Percentiles rank a stretch among this genome's conserved stretches.
phyloP scores from a whole-genome alignment of 257 asterid species.

The Solanum bulbocastanum region DNA sequence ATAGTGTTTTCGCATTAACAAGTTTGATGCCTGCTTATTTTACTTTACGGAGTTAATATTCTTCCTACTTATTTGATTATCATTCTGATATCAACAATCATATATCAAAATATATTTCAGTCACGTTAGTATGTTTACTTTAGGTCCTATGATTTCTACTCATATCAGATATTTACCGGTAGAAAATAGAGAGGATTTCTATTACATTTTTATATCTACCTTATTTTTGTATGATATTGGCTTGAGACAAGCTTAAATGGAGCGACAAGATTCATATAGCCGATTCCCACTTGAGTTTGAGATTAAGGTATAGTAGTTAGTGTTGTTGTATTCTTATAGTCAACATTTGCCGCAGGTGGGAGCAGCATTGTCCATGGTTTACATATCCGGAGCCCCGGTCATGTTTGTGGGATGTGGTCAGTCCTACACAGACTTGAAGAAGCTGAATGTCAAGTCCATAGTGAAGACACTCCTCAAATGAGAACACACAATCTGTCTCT shows the following conservation, averaged over 20 bases:
- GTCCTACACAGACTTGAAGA: slow-evolving; percentile 88
- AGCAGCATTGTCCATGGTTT: slow-evolving; percentile 96
- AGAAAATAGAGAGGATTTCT: background rate
- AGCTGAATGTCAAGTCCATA: slow-evolving; percentile 87
- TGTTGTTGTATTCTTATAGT: background rate
- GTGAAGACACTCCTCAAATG: slow-evolving; percentile 84
- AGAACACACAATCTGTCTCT: background rate
- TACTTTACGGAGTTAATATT: background rate
- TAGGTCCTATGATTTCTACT: background rate
- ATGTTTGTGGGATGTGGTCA: slow-evolving; percentile 99
- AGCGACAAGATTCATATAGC: background rate
- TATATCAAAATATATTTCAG: background rate
- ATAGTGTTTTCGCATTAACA: background rate
- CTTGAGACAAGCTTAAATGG: background rate
- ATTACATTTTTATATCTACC: background rate
- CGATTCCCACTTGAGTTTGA: background rate
- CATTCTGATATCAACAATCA: background rate
- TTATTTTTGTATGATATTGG: background rate
- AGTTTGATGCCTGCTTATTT: background rate
- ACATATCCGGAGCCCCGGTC: slow-evolving; percentile 89
- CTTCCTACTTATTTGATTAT: background rate
- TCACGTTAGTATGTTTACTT: background rate
- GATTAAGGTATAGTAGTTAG: background rate
- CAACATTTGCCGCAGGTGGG: slow-evolving; percentile 51
- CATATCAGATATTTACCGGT: background rate